A percentile compares a stretch with the other conserved stretches of the same genome.
phyloP scores from a whole-genome alignment of 106 monocot species.

The Amphibolis antarctica region DNA sequence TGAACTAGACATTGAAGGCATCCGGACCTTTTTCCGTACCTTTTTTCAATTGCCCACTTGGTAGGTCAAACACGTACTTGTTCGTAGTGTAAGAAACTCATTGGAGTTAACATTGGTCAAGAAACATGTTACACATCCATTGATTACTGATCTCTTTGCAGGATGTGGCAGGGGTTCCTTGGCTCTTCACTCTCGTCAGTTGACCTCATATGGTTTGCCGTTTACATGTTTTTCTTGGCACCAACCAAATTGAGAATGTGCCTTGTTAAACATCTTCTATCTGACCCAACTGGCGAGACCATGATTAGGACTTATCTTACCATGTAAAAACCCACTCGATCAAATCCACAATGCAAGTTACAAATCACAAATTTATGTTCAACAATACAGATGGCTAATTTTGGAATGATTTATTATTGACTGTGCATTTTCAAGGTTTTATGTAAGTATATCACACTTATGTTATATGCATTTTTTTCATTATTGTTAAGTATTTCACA shows the following conservation, averaged over 20 bases:
- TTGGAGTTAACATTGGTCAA: too few species aligned
- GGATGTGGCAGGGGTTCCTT: constrained; percentile 99
- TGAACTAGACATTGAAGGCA: constrained; percentile 86
- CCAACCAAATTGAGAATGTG: constrained; percentile 72
- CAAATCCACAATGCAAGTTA: too few species aligned
- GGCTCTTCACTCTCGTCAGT: constrained; percentile 80
- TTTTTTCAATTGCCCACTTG: constrained; percentile 89
- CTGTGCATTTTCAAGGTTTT: too few species aligned
- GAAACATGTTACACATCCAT: not conserved
- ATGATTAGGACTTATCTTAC: constrained; percentile 80
- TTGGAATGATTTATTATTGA: too few species aligned
- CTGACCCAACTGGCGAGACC: constrained; percentile 68
- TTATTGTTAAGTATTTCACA: too few species aligned
- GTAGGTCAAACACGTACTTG: constrained; percentile 23
- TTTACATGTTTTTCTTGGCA: constrained; percentile 84
- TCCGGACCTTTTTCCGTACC: constrained; percentile 72
- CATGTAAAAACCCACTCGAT: constrained; percentile 31
- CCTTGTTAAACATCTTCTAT: constrained; percentile 80
- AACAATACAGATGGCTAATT: too few species aligned
- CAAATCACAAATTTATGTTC: too few species aligned
- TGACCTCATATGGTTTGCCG: constrained; percentile 83
- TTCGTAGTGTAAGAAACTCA: too few species aligned
- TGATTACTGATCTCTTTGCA: constrained; percentile 12
- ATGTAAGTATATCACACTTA: too few species aligned
- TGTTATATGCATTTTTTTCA: too few species aligned